Evolutionary conservation across 148 eudicot species (phyloP).

Genomic region (Rhododendron ferrugineum): DNA sequence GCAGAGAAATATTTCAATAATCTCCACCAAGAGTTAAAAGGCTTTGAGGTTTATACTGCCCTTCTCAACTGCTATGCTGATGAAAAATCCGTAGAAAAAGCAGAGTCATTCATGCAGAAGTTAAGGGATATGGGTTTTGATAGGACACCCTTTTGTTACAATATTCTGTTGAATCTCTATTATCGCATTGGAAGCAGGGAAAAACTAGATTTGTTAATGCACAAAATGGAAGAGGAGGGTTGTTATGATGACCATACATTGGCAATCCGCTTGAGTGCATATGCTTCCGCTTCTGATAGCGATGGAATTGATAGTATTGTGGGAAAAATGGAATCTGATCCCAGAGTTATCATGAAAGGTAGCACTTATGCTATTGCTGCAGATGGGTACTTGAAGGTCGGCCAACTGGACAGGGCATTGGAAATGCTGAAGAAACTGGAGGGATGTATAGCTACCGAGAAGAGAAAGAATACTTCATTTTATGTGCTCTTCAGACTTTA

Average conservation of each 20-base stretch:
- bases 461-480: slow-evolving; percentile 2
- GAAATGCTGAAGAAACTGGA: slow-evolving; percentile 26
- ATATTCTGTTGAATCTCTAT: slow-evolving; percentile 34
- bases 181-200: slow-evolving; percentile 16
- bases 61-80: slow-evolving; percentile 35
- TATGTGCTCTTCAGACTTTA: slow-evolving; percentile 19
- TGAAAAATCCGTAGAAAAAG: slow-evolving; percentile 34
- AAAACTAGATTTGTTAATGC: slow-evolving; percentile 24
- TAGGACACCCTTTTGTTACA: slow-evolving; percentile 19
- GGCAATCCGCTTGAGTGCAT: slow-evolving; percentile 24
- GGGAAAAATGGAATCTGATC: slow-evolving; percentile 26
- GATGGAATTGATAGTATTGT: slow-evolving; percentile 25
- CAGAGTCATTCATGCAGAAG: slow-evolving; percentile 33
- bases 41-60: slow-evolving; percentile 20
- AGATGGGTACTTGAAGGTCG: slow-evolving; percentile 24
- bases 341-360: background rate
- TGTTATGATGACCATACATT: slow-evolving; percentile 16
- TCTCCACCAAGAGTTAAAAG: slow-evolving; percentile 22
- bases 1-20: slow-evolving; percentile 28
- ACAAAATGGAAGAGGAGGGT: slow-evolving; percentile 32
- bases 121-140: slow-evolving; percentile 24
- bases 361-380: slow-evolving; percentile 23
- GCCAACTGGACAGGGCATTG: slow-evolving; percentile 22
- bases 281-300: slow-evolving; percentile 23
- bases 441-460: background rate